Evolutionary conservation across 192 early-diverging fungal species (phyloP).

Genomic region (Gonapodya sp.): DNA sequence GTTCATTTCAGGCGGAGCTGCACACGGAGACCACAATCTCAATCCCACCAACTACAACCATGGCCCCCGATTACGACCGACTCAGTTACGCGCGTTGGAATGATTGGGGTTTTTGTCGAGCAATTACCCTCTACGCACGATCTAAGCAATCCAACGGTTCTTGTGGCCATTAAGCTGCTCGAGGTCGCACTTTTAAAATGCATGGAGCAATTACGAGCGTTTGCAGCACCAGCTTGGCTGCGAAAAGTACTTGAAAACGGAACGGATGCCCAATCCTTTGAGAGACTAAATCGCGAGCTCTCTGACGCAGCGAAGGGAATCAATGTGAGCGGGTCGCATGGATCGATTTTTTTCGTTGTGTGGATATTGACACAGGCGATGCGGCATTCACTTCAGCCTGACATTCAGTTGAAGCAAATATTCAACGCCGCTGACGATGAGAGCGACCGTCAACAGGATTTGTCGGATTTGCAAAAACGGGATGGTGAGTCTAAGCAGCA

Average conservation of each 20-base stretch:
- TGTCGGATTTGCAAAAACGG: background rate
- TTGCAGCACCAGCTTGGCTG: background rate
- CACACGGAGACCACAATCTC: too few species aligned
- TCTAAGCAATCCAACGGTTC: background rate
- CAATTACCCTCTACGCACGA: background rate
- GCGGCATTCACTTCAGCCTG: background rate
- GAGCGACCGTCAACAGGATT: background rate
- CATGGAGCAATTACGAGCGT: background rate
- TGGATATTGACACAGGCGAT: too few species aligned
- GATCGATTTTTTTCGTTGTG: too few species aligned
- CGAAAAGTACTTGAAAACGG: background rate
- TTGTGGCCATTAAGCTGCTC: background rate
- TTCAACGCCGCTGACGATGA: background rate
- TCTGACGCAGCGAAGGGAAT: background rate
- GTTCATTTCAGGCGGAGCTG: too few species aligned
- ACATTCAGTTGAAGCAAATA: background rate
- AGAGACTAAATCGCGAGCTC: background rate
- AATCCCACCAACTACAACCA: too few species aligned
- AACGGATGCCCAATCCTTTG: background rate
- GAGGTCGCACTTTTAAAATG: background rate
- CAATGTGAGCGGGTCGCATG: background rate
- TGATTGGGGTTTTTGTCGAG: background rate
- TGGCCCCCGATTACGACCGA: too few species aligned
- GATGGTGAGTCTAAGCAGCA: background rate
- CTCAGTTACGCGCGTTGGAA: background rate